phyloP scores from a whole-genome alignment of 2,329 filamentous ascomycete species.

The Colletotrichum sp. region DNA sequence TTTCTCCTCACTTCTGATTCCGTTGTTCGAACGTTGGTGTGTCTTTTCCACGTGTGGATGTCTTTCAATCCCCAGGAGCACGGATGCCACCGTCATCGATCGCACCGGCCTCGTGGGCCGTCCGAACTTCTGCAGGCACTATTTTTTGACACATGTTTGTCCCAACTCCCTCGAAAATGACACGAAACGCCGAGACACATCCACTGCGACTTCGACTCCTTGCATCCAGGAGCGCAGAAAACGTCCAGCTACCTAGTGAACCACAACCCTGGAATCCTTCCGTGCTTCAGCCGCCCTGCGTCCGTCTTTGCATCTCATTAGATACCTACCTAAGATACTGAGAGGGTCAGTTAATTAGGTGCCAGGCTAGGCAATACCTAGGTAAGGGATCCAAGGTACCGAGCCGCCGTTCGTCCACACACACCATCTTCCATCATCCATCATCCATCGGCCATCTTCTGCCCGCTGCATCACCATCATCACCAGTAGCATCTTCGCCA shows the following conservation, averaged over 20 bases:
- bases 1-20: background rate
- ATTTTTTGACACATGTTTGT: background rate
- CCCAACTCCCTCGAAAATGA: background rate
- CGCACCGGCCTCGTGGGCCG: background rate
- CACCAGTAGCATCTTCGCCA: background rate
- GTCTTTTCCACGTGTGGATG: background rate
- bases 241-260: background rate
- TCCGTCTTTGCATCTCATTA: background rate
- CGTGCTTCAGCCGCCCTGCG: background rate
- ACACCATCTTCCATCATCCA: background rate
- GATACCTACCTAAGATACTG: too few species aligned
- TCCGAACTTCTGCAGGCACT: background rate
- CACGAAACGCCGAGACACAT: background rate
- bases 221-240: background rate
- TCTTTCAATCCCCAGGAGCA: background rate
- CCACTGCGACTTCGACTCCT: background rate
- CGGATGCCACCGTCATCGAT: background rate
- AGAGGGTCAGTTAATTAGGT: too few species aligned
- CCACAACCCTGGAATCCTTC: background rate
- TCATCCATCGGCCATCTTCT: background rate
- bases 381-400: background rate
- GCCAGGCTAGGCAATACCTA: background rate
- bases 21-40: background rate
- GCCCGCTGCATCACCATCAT: background rate
- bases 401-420: background rate